These are phyloP conservation scores for Trichoderma hamatum DNA, from an alignment of 2,329 filamentous ascomycete genomes.

Conservation along the genomic window DNA sequence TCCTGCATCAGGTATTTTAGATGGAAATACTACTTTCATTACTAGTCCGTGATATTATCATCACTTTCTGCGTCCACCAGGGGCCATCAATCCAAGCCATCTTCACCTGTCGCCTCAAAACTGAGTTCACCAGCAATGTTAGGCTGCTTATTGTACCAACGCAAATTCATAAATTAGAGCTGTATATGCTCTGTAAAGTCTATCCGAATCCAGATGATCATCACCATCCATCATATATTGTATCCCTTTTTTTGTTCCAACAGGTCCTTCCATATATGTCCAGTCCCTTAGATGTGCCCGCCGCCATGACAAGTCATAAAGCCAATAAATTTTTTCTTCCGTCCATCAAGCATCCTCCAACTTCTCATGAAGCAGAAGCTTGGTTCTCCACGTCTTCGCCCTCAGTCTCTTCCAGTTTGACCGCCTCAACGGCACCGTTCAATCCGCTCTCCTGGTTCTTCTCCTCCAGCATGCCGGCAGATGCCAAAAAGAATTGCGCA, in stretches of 20 bases:
- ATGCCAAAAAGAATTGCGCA: conserved; percentile 62
- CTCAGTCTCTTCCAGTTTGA: conserved; percentile 44
- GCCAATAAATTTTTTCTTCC: neutral
- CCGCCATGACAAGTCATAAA: neutral
- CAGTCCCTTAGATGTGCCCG: neutral
- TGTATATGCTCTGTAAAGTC: neutral
- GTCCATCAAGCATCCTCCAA: neutral
- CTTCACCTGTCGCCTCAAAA: neutral
- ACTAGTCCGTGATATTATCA: neutral
- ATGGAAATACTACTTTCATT: neutral
- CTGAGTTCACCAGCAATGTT: neutral
- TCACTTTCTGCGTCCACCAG: neutral
- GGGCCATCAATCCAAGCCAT: neutral
- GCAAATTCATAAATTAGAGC: neutral
- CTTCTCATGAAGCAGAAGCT: conserved; percentile 9
- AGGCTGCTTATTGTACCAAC: neutral
- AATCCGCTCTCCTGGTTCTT: conserved; percentile 52
- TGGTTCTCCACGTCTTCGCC: conserved; percentile 29
- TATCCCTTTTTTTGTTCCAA: neutral
- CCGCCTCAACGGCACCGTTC: conserved; percentile 42
- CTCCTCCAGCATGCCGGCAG: conserved; percentile 52
- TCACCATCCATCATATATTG: neutral
- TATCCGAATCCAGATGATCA: neutral
- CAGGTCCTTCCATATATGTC: neutral
- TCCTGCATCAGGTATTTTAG: neutral